These are phyloP conservation scores for Alternaria sp. DNA, from an alignment of 2,329 filamentous ascomycete species.

Conservation along the genomic window DNA sequence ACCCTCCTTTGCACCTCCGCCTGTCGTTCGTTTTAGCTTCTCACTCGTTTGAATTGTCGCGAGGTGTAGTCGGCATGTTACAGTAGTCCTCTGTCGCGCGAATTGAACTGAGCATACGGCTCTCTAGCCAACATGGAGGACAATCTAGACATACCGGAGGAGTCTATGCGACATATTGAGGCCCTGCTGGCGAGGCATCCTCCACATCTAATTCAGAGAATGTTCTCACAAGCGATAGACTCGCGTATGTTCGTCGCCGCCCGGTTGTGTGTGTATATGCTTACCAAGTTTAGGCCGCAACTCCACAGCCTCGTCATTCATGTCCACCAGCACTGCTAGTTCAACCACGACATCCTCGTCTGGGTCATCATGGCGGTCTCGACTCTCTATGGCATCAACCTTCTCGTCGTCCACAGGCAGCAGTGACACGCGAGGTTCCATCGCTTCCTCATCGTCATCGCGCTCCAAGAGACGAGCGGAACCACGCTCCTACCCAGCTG, in stretches of 20 bases:
- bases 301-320: constrained; percentile 46
- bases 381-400: constrained; percentile 45
- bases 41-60: constrained; percentile 18
- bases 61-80: constrained; percentile 32
- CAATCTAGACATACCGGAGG: constrained; percentile 46
- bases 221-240: constrained; percentile 50
- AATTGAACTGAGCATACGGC: constrained; percentile 21
- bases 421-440: constrained; percentile 42
- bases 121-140: constrained; percentile 44
- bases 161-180: constrained; percentile 51
- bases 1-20: constrained; percentile 30
- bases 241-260: constrained; percentile 38
- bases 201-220: constrained; percentile 48
- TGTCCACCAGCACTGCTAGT: constrained; percentile 41
- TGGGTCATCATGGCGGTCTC: constrained; percentile 45
- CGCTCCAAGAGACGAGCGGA: constrained; percentile 43
- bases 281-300: constrained; percentile 43
- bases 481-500: constrained; percentile 47
- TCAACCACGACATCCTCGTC: constrained; percentile 43
- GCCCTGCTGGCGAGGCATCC: constrained; percentile 47
- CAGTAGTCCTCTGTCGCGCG: constrained; percentile 15
- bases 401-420: constrained; percentile 42
- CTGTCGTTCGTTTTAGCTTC: constrained; percentile 20
- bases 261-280: constrained; percentile 14
- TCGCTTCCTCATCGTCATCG: constrained; percentile 43